A percentile compares a stretch with the other conserved stretches of the same genome.
These are phyloP conservation scores for Sarocladium oryzae DNA, from an alignment of 2,329 filamentous ascomycete species.

Conservation along the genomic window DNA sequence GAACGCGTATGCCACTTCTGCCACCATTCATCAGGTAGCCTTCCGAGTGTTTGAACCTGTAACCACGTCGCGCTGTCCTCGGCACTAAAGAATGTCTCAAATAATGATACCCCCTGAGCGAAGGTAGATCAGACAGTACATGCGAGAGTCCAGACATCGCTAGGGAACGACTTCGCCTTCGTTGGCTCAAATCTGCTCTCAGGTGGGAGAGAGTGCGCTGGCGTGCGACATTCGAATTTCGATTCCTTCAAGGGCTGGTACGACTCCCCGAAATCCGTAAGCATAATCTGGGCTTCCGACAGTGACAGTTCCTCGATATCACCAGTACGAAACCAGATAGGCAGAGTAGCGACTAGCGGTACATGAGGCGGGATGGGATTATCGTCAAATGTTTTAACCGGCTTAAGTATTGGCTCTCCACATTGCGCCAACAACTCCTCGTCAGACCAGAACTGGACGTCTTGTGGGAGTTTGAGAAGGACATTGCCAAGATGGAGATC, in stretches of 20 bases:
- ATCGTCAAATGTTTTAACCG: constrained; percentile 14
- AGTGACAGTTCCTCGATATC: constrained; percentile 21
- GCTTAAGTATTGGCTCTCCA: constrained; percentile 15
- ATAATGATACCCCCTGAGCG: constrained; percentile 13
- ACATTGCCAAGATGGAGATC: constrained; percentile 28
- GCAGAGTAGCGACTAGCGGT: constrained; percentile 21
- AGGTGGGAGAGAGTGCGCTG: constrained; percentile 22
- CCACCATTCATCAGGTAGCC: constrained; percentile 15
- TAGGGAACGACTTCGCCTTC: constrained; percentile 24
- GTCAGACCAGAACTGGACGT: constrained; percentile 15
- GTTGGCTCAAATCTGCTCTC: constrained; percentile 27
- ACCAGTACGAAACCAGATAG: constrained; percentile 25
- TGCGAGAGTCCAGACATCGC: constrained; percentile 33
- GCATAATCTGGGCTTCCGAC: constrained; percentile 13
- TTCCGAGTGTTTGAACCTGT: constrained; percentile 14
- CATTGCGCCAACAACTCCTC: constrained; percentile 18
- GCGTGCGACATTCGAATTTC: constrained; percentile 20
- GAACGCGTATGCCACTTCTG: constrained; percentile 12
- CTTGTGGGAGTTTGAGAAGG: constrained; percentile 19
- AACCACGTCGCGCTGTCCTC: constrained; percentile 12
- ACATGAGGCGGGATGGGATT: constrained; percentile 17
- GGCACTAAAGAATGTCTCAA: constrained; percentile 9
- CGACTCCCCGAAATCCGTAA: constrained; percentile 28
- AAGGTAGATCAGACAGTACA: constrained; percentile 29
- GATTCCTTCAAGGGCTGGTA: constrained; percentile 13